Evolutionary conservation across 495 filamentous ascomycete species (phyloP).

Genomic region (Cairneyella variabilis): DNA sequence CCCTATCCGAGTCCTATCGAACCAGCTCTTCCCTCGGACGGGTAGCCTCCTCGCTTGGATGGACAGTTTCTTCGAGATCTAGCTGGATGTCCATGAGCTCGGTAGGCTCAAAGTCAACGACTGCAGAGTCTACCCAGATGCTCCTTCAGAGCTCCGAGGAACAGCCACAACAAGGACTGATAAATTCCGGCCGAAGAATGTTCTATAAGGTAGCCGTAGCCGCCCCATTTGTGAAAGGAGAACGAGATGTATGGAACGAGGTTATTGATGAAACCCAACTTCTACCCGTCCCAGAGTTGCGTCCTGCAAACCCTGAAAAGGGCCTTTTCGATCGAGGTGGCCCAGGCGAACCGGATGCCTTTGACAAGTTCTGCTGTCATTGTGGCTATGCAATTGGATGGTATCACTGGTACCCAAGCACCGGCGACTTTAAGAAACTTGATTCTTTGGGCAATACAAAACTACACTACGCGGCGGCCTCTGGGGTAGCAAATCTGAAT

Average conservation of each 20-base stretch:
- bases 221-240: not conserved
- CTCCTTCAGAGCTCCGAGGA: not conserved
- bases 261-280: constrained; percentile 8
- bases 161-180: not conserved
- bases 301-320: not conserved
- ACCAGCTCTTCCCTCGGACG: not conserved
- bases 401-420: constrained; percentile 3
- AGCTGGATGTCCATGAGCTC: constrained; percentile 13
- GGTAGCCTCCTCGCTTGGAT: not conserved
- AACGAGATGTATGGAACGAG: constrained; percentile 7
- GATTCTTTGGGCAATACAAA: constrained; percentile 8
- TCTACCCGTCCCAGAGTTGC: constrained; percentile 1
- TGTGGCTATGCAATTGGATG: not conserved
- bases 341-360: not conserved
- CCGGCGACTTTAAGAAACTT: not conserved
- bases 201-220: not conserved
- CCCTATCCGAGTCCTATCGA: not conserved
- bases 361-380: not conserved
- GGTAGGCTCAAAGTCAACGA: constrained; percentile 1
- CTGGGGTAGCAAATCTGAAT: not conserved
- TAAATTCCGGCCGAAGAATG: not conserved
- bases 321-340: not conserved
- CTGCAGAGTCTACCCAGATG: not conserved
- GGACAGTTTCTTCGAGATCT: not conserved
- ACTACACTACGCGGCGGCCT: constrained; percentile 10